Evolutionary conservation across 2,329 filamentous ascomycete species (phyloP), one percentile per base, ranked within the genome.

Genomic region (Mycogone perniciosa): DNA sequence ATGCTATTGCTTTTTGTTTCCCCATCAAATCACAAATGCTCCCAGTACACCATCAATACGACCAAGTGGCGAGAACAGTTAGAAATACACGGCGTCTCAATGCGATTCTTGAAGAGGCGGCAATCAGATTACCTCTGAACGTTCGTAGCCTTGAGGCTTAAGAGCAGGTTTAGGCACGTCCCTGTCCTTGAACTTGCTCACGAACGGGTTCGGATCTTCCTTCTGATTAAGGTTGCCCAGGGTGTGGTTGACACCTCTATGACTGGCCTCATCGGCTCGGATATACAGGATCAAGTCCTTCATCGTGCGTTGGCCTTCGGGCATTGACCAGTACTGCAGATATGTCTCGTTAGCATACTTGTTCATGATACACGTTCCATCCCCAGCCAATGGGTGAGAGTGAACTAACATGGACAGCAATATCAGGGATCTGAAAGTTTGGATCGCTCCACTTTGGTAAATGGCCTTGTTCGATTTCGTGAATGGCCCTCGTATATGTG

Each of bases 211-310:
- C 2, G 92, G 91, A 63, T 99, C 93, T 33, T 84, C 77, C 47
- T 81, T 83, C 65, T 93, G 89, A 59, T 95, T 76, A 52, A 99
- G 75, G 65, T 97, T 97, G 46, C 87, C 84, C 39, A 99, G 71
- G 0, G 93, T 97, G 67, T 99, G 93, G 71, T 99, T 97, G 60
- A 97, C 92, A 64, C 96, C 93, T 33, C 93, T 80, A 64, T 95
- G 90, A 66, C 88, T 88, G 4, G 88, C 88, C 69, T 96, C 90
- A 51, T 92, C 88, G n/a, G 87, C 88, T 31, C 91, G 80, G 59
- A 96, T 88, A 66, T 97, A 96, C 46, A 93, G 72, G 47, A 97
- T 77, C 54, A 97, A 70, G 63, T 97, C 89, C 60, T 79, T 81
- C 88, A 99, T 96, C 2, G 83, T 88, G 29, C 85, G 80, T 52